Conservation (phyloP, 139 green algal genomes). For the Tetradesmus obliquus region DNA sequence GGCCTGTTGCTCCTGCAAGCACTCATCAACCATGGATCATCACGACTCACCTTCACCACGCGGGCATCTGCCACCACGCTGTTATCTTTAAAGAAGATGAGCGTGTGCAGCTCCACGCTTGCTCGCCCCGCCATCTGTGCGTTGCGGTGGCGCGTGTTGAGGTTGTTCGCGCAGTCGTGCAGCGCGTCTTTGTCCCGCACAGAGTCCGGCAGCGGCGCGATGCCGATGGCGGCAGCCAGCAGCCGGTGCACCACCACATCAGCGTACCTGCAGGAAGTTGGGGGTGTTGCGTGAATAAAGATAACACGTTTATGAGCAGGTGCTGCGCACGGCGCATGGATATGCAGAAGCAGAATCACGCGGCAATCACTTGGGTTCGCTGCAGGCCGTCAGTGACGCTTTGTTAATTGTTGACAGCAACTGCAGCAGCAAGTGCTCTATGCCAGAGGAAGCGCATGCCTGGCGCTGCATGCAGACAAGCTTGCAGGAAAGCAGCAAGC, state of each 20-base stretch:
- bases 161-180: conserved; percentile 77
- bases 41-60: conserved; percentile 73
- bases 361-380: background rate
- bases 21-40: background rate
- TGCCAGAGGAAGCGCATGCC: too few species aligned
- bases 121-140: conserved; percentile 94
- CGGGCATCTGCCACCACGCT: conserved; percentile 80
- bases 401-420: background rate
- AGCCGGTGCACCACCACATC: conserved; percentile 97
- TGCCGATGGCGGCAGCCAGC: conserved; percentile 80
- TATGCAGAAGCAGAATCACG: too few species aligned
- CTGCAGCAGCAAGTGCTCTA: background rate
- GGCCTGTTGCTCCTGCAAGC: background rate
- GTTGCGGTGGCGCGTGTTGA: conserved; percentile 94
- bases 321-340: background rate
- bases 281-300: background rate
- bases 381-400: background rate
- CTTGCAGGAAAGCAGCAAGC: background rate
- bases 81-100: conserved; percentile 93
- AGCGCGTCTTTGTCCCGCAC: conserved; percentile 71
- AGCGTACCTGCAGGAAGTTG: conserved; percentile 74
- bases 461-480: too few species aligned
- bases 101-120: conserved; percentile 95
- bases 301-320: background rate
- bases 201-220: conserved; percentile 80